A percentile compares a stretch with the other conserved stretches of the same genome.
These are phyloP conservation scores for Phytophthora nicotianae DNA, from an alignment of 352 stramenopile genomes.

Conservation along the genomic window DNA sequence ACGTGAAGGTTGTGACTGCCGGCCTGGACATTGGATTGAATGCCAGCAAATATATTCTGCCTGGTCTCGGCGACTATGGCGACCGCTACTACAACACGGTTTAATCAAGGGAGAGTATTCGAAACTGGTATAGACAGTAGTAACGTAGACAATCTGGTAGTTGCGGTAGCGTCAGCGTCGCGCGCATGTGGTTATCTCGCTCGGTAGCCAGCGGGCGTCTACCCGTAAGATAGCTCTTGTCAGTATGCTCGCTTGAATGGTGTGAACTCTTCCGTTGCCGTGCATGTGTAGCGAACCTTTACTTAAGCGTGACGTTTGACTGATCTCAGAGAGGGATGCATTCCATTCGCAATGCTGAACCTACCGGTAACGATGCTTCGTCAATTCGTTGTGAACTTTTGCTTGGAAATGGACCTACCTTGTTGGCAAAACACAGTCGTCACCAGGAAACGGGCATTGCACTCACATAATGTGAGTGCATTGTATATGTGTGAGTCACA, in stretches of 20 bases:
- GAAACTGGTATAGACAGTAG: conserved; percentile 7
- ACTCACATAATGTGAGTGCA: too few species aligned
- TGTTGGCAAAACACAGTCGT: too few species aligned
- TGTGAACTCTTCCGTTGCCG: conserved; percentile 11
- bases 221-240: conserved; percentile 13
- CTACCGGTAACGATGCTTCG: not conserved
- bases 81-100: conserved; percentile 93
- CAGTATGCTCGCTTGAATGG: conserved; percentile 16
- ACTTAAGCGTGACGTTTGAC: conserved; percentile 6
- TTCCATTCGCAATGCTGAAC: conserved; percentile 5
- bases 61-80: conserved; percentile 96
- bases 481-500: too few species aligned
- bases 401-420: too few species aligned
- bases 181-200: not conserved
- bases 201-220: conserved; percentile 1
- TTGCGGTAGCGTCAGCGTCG: conserved; percentile 9
- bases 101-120: conserved; percentile 2
- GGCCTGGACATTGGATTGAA: conserved; percentile 90
- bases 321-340: conserved; percentile 4
- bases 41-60: conserved; percentile 96
- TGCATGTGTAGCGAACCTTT: conserved; percentile 1
- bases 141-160: conserved; percentile 14
- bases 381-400: conserved; percentile 1
- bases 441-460: too few species aligned
- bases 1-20: conserved; percentile 82